phyloP scores from a whole-genome alignment of 2,329 filamentous ascomycete species.

The Cladophialophora bantiana region DNA sequence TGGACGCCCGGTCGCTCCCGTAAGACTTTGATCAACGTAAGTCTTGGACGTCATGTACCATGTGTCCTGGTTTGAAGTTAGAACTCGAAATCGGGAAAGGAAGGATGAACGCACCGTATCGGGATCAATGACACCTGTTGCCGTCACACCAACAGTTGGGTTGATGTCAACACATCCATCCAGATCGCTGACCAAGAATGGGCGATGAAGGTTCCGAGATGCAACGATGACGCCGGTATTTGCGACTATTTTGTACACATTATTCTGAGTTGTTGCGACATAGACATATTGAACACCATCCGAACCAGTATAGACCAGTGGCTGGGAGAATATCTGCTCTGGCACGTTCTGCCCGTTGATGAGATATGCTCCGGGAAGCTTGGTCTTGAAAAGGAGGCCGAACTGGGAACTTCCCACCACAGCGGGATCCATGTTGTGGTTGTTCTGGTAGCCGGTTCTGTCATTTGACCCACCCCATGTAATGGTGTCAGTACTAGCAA shows the following conservation, averaged over 20 bases:
- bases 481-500: constrained; percentile 36
- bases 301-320: constrained; percentile 60
- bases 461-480: constrained; percentile 37
- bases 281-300: constrained; percentile 62
- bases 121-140: constrained; percentile 61
- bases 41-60: constrained; percentile 60
- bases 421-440: constrained; percentile 69
- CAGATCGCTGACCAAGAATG: constrained; percentile 59
- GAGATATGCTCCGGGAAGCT: constrained; percentile 60
- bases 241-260: constrained; percentile 49
- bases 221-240: constrained; percentile 51
- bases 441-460: constrained; percentile 45
- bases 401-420: constrained; percentile 63
- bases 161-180: constrained; percentile 58
- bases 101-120: constrained; percentile 43
- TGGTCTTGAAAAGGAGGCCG: constrained; percentile 48
- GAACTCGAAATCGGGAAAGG: not conserved
- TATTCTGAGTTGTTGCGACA: constrained; percentile 60
- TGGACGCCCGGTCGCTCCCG: constrained; percentile 42
- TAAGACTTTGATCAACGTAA: constrained; percentile 52
- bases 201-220: constrained; percentile 51
- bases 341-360: constrained; percentile 47
- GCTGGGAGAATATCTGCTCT: constrained; percentile 63
- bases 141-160: constrained; percentile 57
- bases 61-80: constrained; percentile 46